Evolutionary conservation across 169 alveolate genomes (phyloP).

Genomic region (Cryptosporidium baileyi): DNA sequence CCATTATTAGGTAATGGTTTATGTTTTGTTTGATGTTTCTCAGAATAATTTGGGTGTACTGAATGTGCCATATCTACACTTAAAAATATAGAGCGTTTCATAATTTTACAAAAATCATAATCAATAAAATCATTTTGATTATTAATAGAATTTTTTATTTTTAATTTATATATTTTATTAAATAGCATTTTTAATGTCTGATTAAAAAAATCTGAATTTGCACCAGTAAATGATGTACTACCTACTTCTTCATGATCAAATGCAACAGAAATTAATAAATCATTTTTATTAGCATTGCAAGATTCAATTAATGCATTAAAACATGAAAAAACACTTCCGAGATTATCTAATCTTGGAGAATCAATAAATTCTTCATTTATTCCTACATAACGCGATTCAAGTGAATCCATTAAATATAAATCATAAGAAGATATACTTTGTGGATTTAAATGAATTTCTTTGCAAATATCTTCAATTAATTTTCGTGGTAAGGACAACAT

Average conservation of each 20-base stretch:
- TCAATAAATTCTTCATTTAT: slow-evolving; percentile 92
- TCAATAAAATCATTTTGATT: slow-evolving; percentile 68
- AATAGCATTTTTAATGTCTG: slow-evolving; percentile 76
- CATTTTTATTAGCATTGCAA: slow-evolving; percentile 71
- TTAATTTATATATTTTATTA: slow-evolving; percentile 49
- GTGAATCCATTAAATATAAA: slow-evolving; percentile 89
- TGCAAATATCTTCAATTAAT: slow-evolving; percentile 70
- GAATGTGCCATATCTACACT: slow-evolving; percentile 97
- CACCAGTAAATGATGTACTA: slow-evolving; percentile 89
- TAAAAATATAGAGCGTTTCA: slow-evolving; percentile 78
- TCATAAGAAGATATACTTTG: slow-evolving; percentile 81
- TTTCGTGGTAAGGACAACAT: slow-evolving; percentile 30
- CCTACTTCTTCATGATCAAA: slow-evolving; percentile 96
- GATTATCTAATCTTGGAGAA: slow-evolving; percentile 92
- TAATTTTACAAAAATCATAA: slow-evolving; percentile 73
- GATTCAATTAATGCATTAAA: slow-evolving; percentile 82
- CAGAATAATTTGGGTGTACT: slow-evolving; percentile 94
- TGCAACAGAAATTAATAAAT: slow-evolving; percentile 77
- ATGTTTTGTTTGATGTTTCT: slow-evolving; percentile 89
- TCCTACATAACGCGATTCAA: slow-evolving; percentile 89
- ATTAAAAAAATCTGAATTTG: slow-evolving; percentile 82
- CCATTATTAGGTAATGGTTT: slow-evolving; percentile 90
- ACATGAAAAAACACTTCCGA: slow-evolving; percentile 88
- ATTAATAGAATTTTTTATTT: background rate
- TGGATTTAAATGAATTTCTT: slow-evolving; percentile 28